These are phyloP conservation scores for Microthlaspi erraticum DNA, from an alignment of 345 rosid species.

Conservation along the genomic window DNA sequence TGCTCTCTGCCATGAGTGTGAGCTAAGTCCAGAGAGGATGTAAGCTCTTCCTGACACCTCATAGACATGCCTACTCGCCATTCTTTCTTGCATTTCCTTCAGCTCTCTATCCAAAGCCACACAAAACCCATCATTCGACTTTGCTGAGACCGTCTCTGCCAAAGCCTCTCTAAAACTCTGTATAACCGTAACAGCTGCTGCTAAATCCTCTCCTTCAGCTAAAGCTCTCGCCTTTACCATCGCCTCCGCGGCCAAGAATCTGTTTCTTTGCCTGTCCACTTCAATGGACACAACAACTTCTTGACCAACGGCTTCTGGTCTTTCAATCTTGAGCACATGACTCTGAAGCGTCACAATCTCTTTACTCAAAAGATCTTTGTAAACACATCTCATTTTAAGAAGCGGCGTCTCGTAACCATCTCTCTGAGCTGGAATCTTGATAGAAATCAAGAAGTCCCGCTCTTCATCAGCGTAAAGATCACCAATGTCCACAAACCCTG, in stretches of 20 bases:
- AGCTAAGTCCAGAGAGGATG: slow-evolving; percentile 94
- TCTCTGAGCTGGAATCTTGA: slow-evolving; percentile 69
- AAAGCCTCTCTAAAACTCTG: slow-evolving; percentile 62
- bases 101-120: slow-evolving; percentile 86
- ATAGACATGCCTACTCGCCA: slow-evolving; percentile 90
- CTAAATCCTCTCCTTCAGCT: slow-evolving; percentile 86
- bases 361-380: slow-evolving; percentile 76
- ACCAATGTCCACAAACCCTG: slow-evolving; percentile 74
- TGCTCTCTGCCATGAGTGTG: slow-evolving; percentile 99
- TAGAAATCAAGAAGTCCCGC: slow-evolving; percentile 81
- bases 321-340: slow-evolving; percentile 59
- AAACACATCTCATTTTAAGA: slow-evolving; percentile 75
- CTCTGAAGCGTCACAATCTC: slow-evolving; percentile 61
- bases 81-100: slow-evolving; percentile 95
- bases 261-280: slow-evolving; percentile 93
- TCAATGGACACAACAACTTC: slow-evolving; percentile 66
- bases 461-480: slow-evolving; percentile 96
- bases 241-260: slow-evolving; percentile 87
- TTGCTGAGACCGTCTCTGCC: slow-evolving; percentile 70
- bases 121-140: slow-evolving; percentile 73
- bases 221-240: slow-evolving; percentile 76
- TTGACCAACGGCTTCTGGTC: slow-evolving; percentile 60
- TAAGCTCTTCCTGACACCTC: slow-evolving; percentile 95
- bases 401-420: slow-evolving; percentile 55
- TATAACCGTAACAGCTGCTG: slow-evolving; percentile 67